Base-by-base conservation (phyloP, 2,329 filamentous ascomycete species). In the Penicillium oxalicum region DNA sequence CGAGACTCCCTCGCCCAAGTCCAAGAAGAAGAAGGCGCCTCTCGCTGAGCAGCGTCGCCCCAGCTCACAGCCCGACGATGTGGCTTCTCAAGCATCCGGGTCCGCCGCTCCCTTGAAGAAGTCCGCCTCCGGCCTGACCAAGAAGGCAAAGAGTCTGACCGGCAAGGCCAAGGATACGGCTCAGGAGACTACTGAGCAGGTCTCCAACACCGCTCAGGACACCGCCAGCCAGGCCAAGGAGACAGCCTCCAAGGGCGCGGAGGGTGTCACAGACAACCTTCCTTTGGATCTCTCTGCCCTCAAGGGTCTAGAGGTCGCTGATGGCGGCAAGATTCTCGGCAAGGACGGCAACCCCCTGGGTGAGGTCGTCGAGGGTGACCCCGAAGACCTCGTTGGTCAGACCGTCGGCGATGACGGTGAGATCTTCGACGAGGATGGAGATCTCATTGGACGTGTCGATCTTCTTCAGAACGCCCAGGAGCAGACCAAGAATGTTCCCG, bases 381-480 rank as follows among this genome's bases (percentile, higher is more conserved):
- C 69, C 0, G 64, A 65, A 26, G 70, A 73, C 40, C 63, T 74
- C 2, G 64, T 69, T 38, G 71, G 70, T 3, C 66, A 71, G 40
- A 63, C 63, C 12, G 59, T 72, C n/a, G 68, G 66, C 6, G 69
- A 72, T 27, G 57, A 66, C 9, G 64, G 64, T 1, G 62, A 66
- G 35, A 63, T 66, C 4, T 13, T 67, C 26, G 64, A 66, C 28
- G 61, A 66, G 11, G 61, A 65, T 4, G 64, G 64, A 2, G 61
- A 66, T 29, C 44, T 64, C 33, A 67, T 74, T 44, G 71, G 71
- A n/a, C 64, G 70, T 11, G 69, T 66, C 2, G 66, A 65, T 35
- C 41, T 62, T 13, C 45, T 61, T 1, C 52, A 58, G 32, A 47
- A 57, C 9, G 56, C 59, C 12, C 64, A 45, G 0, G 61, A 62